These are phyloP conservation scores for Neonectria hederae DNA, from an alignment of 2,329 filamentous ascomycete species.

Conservation along the genomic window DNA sequence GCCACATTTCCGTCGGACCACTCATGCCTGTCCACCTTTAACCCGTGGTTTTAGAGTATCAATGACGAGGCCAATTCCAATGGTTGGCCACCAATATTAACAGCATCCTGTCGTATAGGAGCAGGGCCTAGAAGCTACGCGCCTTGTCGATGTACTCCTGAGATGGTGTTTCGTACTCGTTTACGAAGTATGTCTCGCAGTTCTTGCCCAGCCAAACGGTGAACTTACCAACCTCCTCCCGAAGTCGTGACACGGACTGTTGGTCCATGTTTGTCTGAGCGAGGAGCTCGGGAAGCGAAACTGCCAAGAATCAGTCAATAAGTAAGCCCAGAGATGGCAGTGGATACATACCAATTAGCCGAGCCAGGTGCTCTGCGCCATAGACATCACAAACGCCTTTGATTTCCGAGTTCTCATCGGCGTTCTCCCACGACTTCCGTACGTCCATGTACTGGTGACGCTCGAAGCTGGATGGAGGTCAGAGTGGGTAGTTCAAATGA, in stretches of 20 bases:
- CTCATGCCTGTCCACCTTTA: neutral
- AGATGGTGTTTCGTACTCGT: conserved; percentile 77
- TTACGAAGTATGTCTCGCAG: conserved; percentile 79
- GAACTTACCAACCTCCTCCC: conserved; percentile 89
- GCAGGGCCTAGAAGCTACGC: conserved; percentile 51
- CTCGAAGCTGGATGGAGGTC: conserved; percentile 74
- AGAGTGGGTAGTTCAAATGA: conserved; percentile 22
- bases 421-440: conserved; percentile 73
- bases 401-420: conserved; percentile 70
- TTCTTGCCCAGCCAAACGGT: conserved; percentile 85
- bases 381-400: conserved; percentile 85
- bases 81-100: neutral
- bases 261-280: conserved; percentile 98
- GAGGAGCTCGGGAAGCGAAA: conserved; percentile 89
- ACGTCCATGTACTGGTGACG: conserved; percentile 86
- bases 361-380: conserved; percentile 89
- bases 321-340: neutral
- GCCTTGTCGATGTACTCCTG: conserved; percentile 78
- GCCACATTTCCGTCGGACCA: neutral
- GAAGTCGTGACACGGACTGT: conserved; percentile 86
- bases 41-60: neutral
- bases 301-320: conserved; percentile 55
- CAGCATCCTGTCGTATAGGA: conserved; percentile 42
- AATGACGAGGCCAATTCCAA: neutral
- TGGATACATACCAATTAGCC: conserved; percentile 78